Percentiles rank a stretch among this genome's conserved stretches.
These are phyloP conservation scores for Coemansia guatemalensis DNA, from an alignment of 192 early-diverging fungal species.

Conservation along the genomic window DNA sequence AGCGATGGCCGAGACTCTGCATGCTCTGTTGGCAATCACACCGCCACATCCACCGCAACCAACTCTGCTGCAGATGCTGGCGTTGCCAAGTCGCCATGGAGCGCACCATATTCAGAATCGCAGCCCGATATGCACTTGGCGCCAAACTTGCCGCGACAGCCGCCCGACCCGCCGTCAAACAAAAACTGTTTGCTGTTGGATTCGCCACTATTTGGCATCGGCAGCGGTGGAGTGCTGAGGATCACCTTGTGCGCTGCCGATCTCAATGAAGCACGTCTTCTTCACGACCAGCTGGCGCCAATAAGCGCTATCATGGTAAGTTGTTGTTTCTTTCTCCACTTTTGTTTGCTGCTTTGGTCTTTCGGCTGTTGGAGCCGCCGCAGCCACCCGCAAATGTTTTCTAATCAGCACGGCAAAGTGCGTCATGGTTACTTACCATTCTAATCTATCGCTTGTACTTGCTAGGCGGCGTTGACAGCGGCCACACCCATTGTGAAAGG, in stretches of 20 bases:
- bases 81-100: background rate
- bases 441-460: background rate
- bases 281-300: slow-evolving; percentile 94
- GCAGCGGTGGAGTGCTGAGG: slow-evolving; percentile 87
- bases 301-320: slow-evolving; percentile 86
- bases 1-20: slow-evolving; percentile 60
- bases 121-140: background rate
- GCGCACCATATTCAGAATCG: background rate
- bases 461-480: slow-evolving; percentile 80
- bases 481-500: slow-evolving; percentile 91
- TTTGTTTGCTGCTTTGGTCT: background rate
- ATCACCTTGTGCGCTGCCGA: slow-evolving; percentile 95
- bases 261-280: slow-evolving; percentile 84
- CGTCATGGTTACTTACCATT: background rate
- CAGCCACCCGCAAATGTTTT: background rate
- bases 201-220: slow-evolving; percentile 96
- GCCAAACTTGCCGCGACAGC: background rate
- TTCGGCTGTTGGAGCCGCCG: background rate
- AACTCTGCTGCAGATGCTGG: slow-evolving; percentile 6
- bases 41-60: background rate
- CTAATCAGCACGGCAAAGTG: background rate
- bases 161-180: slow-evolving; percentile 23
- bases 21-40: slow-evolving; percentile 22
- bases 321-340: background rate
- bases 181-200: slow-evolving; percentile 90